Base-by-base conservation (phyloP, 441 rosid genomes). In the Gossypium aridum region DNA sequence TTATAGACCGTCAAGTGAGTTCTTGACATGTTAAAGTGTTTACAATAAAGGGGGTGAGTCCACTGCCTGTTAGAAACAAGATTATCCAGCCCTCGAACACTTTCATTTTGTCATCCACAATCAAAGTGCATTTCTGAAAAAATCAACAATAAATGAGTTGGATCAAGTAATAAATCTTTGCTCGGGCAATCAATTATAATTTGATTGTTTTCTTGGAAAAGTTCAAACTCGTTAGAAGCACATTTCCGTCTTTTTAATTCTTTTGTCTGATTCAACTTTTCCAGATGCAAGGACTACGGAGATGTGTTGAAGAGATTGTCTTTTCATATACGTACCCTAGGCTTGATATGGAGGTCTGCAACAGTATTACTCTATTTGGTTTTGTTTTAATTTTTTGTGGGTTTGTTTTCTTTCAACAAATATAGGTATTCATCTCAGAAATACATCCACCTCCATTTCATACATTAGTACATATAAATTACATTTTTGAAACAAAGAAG, bases 241-340 rank as follows among this genome's bases (percentile, higher is more conserved):
- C 49, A 31, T 10, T 25, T 17, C 77, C 67, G 60, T 43, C 12
- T 23, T 57, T 59, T 23, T 64, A 45, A 43, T 73, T 51, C 31
- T 19, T 23, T 17, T 51, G 73, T 45, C 31, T 70, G 64, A 45
- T 22, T 74, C 7, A 57, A 68, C 60, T 28, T 71, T 84, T 77
- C 56, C 86, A 96, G 93, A 80, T 65, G 23, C 94, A 74, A 79
- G 89, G 95, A 51, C 78, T 89, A 76, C 90, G 91, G 20, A 90
- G 87, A 76, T 93, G 96, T 60, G 76, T 91, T 77, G 94, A 96
- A 84, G 98, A 96, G 86, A 93, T 96, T 70, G 90, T 96, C 47
- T 96, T 92, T 79, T 78, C 90, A 57, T 96, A 76, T 78, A 80
- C 97, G 2, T 93, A 96, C 84, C 99, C 99, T 39, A 93, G 98